A percentile compares a stretch with the other conserved stretches of the same genome.
Evolutionary conservation across 1,284 basidiomycete genomes (phyloP).

Genomic region (Puccinia coronata): DNA sequence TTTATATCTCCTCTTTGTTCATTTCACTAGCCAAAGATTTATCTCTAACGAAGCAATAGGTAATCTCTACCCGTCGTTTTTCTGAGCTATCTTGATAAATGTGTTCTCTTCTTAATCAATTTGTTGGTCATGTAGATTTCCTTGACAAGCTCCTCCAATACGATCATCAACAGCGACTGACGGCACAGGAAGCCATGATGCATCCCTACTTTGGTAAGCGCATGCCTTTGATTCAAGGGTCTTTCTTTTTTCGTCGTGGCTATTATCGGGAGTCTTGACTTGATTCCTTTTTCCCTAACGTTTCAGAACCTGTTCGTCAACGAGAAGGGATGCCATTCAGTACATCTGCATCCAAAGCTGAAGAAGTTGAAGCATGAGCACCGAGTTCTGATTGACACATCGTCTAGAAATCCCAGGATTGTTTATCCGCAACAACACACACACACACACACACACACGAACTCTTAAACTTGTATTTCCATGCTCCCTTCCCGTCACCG

Average conservation of each 20-base stretch:
- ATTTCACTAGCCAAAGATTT: conserved; percentile 57
- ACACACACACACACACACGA: neutral
- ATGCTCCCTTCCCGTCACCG: neutral
- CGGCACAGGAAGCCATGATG: conserved; percentile 82
- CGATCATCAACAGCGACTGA: conserved; percentile 94
- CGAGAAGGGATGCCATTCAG: conserved; percentile 35
- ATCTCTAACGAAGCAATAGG: conserved; percentile 59
- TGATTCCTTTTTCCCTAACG: neutral
- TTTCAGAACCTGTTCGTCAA: conserved; percentile 45
- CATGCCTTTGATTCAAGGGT: too few species aligned
- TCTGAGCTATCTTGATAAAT: neutral
- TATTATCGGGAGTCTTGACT: neutral
- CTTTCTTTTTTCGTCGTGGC: too few species aligned
- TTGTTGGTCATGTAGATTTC: conserved; percentile 72
- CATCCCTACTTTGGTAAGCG: conserved; percentile 75
- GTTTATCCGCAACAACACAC: neutral
- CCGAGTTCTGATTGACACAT: neutral
- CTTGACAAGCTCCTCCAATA: conserved; percentile 93
- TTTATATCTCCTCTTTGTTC: neutral
- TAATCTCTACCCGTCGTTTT: conserved; percentile 45
- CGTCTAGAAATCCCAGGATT: neutral
- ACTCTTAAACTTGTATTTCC: conserved; percentile 12
- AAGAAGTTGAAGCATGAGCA: conserved; percentile 11
- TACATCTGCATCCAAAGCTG: conserved; percentile 10
- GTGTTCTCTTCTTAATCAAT: too few species aligned